Conservation (phyloP, 768 basidiomycete genomes). For the Tephrocybe sp. region DNA sequence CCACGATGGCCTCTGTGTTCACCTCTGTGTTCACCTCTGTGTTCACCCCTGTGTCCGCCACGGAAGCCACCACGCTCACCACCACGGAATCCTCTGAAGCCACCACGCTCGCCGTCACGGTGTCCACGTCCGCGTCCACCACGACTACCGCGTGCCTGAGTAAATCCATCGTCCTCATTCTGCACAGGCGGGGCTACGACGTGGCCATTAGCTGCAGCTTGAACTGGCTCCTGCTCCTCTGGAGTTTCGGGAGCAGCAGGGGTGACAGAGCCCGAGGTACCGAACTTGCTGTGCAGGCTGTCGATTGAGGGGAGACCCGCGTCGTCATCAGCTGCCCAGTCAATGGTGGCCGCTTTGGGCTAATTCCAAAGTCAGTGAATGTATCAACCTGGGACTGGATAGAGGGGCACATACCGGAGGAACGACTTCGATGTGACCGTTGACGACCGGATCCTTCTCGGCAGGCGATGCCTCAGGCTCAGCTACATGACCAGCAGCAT, state of each 20-base stretch:
- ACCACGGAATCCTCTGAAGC: constrained; percentile 28
- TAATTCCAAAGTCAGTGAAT: not conserved
- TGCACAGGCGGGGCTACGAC: constrained; percentile 19
- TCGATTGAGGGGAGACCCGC: constrained; percentile 76
- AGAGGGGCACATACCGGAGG: constrained; percentile 11
- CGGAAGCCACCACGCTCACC: constrained; percentile 34
- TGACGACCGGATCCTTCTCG: constrained; percentile 12
- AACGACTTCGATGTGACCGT: constrained; percentile 15
- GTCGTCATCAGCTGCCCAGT: constrained; percentile 86
- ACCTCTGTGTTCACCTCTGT: constrained; percentile 28
- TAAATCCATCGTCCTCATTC: constrained; percentile 66
- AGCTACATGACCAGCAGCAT: constrained; percentile 27
- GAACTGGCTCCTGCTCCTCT: constrained; percentile 14
- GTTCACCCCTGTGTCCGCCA: constrained; percentile 34
- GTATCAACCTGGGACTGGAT: not conserved
- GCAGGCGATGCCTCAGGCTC: constrained; percentile 20
- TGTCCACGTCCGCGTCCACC: constrained; percentile 45
- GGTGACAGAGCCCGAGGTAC: constrained; percentile 69
- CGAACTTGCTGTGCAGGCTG: constrained; percentile 73
- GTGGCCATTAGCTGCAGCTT: constrained; percentile 28
- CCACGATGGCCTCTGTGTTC: constrained; percentile 39
- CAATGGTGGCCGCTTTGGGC: constrained; percentile 40
- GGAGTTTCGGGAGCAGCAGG: constrained; percentile 38
- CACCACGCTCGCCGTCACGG: constrained; percentile 24
- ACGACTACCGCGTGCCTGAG: constrained; percentile 44